Conservation (phyloP, 2,329 filamentous ascomycete genomes). For the Arthrobotrys pseudoclavata region DNA sequence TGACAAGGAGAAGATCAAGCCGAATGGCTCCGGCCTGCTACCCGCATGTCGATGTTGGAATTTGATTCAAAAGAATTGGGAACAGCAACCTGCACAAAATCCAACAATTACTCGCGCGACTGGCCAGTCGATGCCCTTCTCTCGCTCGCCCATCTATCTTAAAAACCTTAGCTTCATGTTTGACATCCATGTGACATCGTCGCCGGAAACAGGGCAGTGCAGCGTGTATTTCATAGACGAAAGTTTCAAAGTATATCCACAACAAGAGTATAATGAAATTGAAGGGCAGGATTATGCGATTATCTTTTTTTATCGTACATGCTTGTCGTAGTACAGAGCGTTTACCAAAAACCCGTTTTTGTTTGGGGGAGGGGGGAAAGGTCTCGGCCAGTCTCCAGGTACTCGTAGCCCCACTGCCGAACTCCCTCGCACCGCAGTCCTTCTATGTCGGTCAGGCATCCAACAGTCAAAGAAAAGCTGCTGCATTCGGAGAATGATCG, state of each 20-base stretch:
- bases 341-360: conserved; percentile 30
- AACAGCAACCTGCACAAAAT: conserved; percentile 13
- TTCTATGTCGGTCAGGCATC: conserved; percentile 44
- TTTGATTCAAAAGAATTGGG: conserved; percentile 1
- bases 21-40: conserved; percentile 20
- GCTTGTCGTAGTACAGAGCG: neutral
- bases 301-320: neutral
- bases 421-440: conserved; percentile 7
- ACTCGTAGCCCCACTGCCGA: conserved; percentile 26
- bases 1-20: too few species aligned
- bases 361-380: neutral
- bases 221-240: conserved; percentile 15
- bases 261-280: conserved; percentile 2
- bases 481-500: conserved; percentile 54
- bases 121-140: conserved; percentile 21
- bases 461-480: conserved; percentile 4
- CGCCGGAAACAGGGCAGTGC: conserved; percentile 32
- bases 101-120: conserved; percentile 15
- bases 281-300: conserved; percentile 35
- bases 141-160: neutral
- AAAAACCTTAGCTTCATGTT: conserved; percentile 2
- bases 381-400: conserved; percentile 52
- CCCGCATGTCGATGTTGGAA: conserved; percentile 45
- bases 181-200: conserved; percentile 37
- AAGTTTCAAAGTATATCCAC: conserved; percentile 21